Evolutionary conservation across 768 basidiomycete genomes (phyloP).

Genomic region (Boletus tomentosulus): DNA sequence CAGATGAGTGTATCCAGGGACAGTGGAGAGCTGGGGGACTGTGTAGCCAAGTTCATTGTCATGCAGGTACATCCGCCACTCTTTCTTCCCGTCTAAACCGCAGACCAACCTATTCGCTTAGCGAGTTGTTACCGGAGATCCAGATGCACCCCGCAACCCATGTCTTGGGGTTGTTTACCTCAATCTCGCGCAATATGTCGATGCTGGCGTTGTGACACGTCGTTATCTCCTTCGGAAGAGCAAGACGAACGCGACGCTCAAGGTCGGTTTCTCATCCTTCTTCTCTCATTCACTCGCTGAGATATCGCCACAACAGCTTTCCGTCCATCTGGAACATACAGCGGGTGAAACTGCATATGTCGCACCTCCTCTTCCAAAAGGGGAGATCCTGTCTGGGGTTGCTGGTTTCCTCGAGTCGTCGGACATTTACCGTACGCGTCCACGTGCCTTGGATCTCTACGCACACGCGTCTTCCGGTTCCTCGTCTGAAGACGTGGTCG

Average conservation of each 20-base stretch:
- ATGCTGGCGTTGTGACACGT: conserved; percentile 52
- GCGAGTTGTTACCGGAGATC: conserved; percentile 55
- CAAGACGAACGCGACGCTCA: conserved; percentile 76
- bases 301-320: conserved; percentile 39
- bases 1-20: conserved; percentile 60
- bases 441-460: conserved; percentile 48
- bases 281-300: background rate
- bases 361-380: conserved; percentile 66
- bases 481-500: conserved; percentile 22
- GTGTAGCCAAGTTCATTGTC: conserved; percentile 62
- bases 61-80: conserved; percentile 39
- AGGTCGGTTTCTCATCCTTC: conserved; percentile 36
- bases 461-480: conserved; percentile 21
- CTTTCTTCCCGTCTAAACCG: background rate
- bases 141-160: conserved; percentile 51
- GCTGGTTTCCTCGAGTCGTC: conserved; percentile 53
- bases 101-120: conserved; percentile 25
- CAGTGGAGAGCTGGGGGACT: conserved; percentile 42
- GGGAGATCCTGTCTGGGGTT: conserved; percentile 68
- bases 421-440: conserved; percentile 49
- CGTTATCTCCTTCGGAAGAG: conserved; percentile 67
- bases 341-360: conserved; percentile 53
- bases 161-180: conserved; percentile 63
- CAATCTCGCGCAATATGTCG: conserved; percentile 73
- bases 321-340: conserved; percentile 52